Evolutionary conservation across 2,329 filamentous ascomycete species (phyloP).

Genomic region (Fusarium circinatum): DNA sequence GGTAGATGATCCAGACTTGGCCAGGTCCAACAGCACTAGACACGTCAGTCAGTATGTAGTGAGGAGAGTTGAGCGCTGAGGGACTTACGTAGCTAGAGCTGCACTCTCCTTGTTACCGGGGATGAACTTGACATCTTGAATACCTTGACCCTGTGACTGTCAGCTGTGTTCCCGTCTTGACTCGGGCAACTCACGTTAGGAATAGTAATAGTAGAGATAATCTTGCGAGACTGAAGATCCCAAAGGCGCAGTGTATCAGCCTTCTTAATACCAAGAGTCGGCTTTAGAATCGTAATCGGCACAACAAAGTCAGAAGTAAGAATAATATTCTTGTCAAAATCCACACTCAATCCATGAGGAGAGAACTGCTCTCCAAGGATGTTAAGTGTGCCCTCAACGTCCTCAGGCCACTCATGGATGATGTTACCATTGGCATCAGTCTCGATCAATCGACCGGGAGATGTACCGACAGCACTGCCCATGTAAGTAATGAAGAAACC

Average conservation of each 20-base stretch:
- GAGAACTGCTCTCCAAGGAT: slow-evolving; percentile 69
- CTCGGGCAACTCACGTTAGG: slow-evolving; percentile 56
- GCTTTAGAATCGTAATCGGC: slow-evolving; percentile 69
- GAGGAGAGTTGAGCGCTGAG: not conserved
- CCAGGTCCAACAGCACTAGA: slow-evolving; percentile 64
- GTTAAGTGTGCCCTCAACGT: slow-evolving; percentile 63
- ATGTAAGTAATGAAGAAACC: slow-evolving; percentile 72
- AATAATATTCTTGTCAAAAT: slow-evolving; percentile 67
- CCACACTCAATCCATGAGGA: slow-evolving; percentile 68
- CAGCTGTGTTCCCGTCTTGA: not conserved
- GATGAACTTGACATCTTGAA: slow-evolving; percentile 74
- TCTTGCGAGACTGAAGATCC: slow-evolving; percentile 63
- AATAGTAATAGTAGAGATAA: slow-evolving; percentile 70
- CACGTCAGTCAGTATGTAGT: not conserved
- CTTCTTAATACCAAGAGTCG: slow-evolving; percentile 61
- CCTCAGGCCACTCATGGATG: slow-evolving; percentile 70
- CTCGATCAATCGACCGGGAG: slow-evolving; percentile 69
- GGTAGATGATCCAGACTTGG: slow-evolving; percentile 73
- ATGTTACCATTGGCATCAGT: slow-evolving; percentile 69
- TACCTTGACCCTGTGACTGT: slow-evolving; percentile 60
- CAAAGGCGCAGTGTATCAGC: slow-evolving; percentile 70
- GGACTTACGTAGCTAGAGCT: slow-evolving; percentile 62
- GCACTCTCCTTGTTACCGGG: slow-evolving; percentile 67
- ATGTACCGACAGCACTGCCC: slow-evolving; percentile 67
- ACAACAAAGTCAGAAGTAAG: slow-evolving; percentile 72